A percentile compares a stretch with the other conserved stretches of the same genome.
Conservation (phyloP, 164 flowering plant genomes). For the Tinospora cordifolia region DNA sequence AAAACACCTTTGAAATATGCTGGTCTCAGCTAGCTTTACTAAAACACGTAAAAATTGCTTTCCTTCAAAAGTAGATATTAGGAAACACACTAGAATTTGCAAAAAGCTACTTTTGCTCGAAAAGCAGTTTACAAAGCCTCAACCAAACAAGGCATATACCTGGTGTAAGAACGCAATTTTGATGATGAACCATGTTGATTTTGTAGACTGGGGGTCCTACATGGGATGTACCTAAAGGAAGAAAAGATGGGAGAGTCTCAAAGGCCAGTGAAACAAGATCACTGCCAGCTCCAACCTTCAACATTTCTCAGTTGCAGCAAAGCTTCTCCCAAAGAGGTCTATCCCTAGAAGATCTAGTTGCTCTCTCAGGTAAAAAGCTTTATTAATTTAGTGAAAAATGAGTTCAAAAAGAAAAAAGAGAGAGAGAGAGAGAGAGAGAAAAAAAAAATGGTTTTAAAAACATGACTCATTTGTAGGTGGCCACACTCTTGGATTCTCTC, state of each 20-base stretch:
- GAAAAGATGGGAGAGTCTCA: constrained; percentile 76
- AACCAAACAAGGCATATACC: no score
- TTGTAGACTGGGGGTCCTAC: constrained; percentile 76
- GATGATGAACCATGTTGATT: no score
- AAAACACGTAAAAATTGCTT: no score
- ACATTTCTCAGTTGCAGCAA: constrained; percentile 61
- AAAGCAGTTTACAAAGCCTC: no score
- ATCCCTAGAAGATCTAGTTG: constrained; percentile 58
- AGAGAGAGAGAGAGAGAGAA: no score
- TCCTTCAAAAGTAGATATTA: no score
- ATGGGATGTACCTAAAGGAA: constrained; percentile 86
- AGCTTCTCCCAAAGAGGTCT: constrained; percentile 81
- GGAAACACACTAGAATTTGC: no score
- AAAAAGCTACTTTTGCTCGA: no score
- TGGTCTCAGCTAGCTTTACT: no score
- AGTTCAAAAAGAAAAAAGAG: constrained; percentile 1
- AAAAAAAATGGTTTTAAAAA: no score
- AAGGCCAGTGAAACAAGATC: constrained; percentile 61
- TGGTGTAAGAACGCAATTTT: no score
- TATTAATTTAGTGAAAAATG: neutral
- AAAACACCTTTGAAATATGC: no score
- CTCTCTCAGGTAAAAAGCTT: constrained; percentile 74
- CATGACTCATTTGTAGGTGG: constrained; percentile 43
- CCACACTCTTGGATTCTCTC: constrained; percentile 82
- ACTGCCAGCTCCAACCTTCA: constrained; percentile 69